Percentiles rank a stretch among this genome's conserved stretches.
These are phyloP conservation scores for Zymoseptoria passerinii DNA, from an alignment of 2,329 filamentous ascomycete genomes.

Conservation along the genomic window DNA sequence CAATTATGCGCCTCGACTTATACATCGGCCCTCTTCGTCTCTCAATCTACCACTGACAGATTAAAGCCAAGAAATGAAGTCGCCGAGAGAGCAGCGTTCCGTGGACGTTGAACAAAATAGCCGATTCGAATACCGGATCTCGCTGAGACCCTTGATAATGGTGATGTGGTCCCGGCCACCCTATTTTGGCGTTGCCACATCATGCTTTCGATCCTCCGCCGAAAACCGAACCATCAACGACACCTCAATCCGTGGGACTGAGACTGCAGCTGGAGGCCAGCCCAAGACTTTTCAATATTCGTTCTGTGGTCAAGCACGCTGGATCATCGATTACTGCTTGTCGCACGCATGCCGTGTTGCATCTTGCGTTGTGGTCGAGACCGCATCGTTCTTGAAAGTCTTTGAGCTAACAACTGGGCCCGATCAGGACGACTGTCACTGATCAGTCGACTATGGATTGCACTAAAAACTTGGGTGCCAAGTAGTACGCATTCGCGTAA, in stretches of 20 bases:
- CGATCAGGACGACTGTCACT: neutral
- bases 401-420: neutral
- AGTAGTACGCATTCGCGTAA: neutral
- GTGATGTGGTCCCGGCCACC: too few relatives aligned
- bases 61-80: neutral
- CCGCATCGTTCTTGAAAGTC: neutral
- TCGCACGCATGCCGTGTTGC: neutral
- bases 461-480: neutral
- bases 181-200: neutral
- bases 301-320: neutral
- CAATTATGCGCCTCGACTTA: neutral
- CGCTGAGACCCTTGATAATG: neutral
- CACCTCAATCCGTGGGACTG: neutral
- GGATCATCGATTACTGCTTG: neutral
- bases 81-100: neutral
- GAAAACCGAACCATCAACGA: neutral
- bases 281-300: neutral
- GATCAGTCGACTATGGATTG: neutral
- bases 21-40: neutral
- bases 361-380: neutral
- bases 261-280: neutral
- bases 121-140: neutral
- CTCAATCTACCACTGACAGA: neutral
- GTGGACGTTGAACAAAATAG: neutral
- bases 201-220: neutral